phyloP scores from a whole-genome alignment of 2,329 filamentous ascomycete species.

The Fusarium secorum region DNA sequence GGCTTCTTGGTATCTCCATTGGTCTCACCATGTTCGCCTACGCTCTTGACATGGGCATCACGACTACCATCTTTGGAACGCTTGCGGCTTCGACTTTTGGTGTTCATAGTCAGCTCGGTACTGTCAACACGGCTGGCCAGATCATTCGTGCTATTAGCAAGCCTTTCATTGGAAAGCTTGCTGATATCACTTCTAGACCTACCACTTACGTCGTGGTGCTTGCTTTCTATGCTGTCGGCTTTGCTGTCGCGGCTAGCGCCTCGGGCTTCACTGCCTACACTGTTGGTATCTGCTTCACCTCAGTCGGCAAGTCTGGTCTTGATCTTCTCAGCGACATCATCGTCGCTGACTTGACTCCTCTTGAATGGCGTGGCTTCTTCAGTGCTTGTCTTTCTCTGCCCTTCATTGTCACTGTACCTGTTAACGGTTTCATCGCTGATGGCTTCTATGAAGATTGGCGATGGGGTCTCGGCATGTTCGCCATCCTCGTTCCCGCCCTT shows the following conservation, averaged over 20 bases:
- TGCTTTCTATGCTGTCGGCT: constrained; percentile 49
- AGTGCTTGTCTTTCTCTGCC: constrained; percentile 39
- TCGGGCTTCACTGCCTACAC: constrained; percentile 46
- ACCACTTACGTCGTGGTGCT: constrained; percentile 52
- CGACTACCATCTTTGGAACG: constrained; percentile 45
- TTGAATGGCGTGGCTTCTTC: constrained; percentile 50
- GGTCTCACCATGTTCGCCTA: constrained; percentile 51
- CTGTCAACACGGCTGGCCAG: constrained; percentile 45
- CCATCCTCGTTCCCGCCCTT: constrained; percentile 66
- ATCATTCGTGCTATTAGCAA: constrained; percentile 52
- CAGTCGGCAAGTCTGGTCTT: constrained; percentile 49
- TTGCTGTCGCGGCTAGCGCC: constrained; percentile 46
- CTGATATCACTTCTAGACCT: constrained; percentile 50
- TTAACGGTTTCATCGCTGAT: constrained; percentile 54
- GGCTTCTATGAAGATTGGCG: constrained; percentile 59
- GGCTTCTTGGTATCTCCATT: constrained; percentile 48
- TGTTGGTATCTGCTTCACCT: constrained; percentile 48
- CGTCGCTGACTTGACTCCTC: constrained; percentile 48
- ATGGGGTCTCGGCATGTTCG: constrained; percentile 70
- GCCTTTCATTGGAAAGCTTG: constrained; percentile 50
- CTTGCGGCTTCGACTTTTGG: constrained; percentile 48
- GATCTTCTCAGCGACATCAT: constrained; percentile 50
- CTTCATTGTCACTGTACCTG: constrained; percentile 49
- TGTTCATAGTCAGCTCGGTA: constrained; percentile 44
- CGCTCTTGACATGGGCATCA: constrained; percentile 50